Evolutionary conservation across 208 protist genomes (phyloP).

Genomic region (Wallacemonas sp.): DNA sequence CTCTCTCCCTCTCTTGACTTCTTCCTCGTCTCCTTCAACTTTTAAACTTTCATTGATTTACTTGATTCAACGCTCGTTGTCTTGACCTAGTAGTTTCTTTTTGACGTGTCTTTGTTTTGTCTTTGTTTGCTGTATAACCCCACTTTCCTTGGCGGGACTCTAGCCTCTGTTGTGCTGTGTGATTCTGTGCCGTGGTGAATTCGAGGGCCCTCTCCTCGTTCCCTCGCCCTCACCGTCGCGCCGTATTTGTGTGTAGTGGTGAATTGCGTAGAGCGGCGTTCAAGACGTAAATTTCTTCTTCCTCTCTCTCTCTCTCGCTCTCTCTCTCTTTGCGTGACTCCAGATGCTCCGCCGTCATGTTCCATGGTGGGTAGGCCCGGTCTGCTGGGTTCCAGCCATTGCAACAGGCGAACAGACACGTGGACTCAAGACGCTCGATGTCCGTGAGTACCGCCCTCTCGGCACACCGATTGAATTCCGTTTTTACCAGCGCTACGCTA

Average conservation of each 20-base stretch:
- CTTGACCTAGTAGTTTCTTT: constrained; percentile 16
- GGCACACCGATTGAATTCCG: constrained; percentile 89
- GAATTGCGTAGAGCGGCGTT: too few relatives aligned
- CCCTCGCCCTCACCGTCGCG: too few relatives aligned
- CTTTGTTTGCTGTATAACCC: too few relatives aligned
- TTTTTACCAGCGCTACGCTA: constrained; percentile 92
- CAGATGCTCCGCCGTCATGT: constrained; percentile 39
- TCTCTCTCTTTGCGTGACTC: not conserved
- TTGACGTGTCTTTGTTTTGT: not conserved
- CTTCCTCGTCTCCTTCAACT: not conserved
- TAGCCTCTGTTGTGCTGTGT: too few relatives aligned
- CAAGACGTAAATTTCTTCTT: not conserved
- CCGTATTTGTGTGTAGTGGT: too few relatives aligned
- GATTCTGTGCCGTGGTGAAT: too few relatives aligned
- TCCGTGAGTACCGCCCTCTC: constrained; percentile 82
- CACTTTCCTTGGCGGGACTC: too few relatives aligned
- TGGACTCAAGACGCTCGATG: constrained; percentile 81
- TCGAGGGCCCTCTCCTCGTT: too few relatives aligned
- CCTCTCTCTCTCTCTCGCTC: not conserved
- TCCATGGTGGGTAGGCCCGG: constrained; percentile 18
- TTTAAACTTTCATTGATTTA: too few relatives aligned
- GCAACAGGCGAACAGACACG: constrained; percentile 30
- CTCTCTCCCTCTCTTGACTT: not conserved
- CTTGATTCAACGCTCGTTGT: too few relatives aligned
- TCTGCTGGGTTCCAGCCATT: not conserved